Evolutionary conservation across 2,329 filamentous ascomycete species (phyloP), one percentile per base, ranked within the genome.

Genomic region (Thelonectria rubi): DNA sequence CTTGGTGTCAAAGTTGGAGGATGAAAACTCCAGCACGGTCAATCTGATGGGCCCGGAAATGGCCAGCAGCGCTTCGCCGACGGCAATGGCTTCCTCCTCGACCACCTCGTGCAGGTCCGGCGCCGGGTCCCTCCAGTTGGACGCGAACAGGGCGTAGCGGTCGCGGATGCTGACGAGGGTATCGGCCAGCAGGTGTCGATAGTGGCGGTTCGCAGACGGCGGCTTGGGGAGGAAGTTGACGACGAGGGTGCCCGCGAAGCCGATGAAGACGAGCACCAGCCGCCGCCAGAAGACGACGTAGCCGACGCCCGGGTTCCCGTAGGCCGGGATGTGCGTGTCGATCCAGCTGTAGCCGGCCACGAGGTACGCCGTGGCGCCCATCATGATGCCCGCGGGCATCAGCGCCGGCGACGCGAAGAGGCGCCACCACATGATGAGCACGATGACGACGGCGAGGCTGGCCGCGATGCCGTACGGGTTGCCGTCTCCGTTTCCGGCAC

Each of bases 341-440:
- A 68, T 62, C 65, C 65, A 68, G 18, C 66, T 68, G 26, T 68
- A 68, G 2, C 64, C 64, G 2, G 58, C 43, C 1, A 68, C 66
- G 52, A 68, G 63, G 21, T 59, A 68, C 46, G 65, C 67, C 3
- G 66, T 68, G 2, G 55, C 64, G 8, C 63, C 65, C 30, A 68
- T 65, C 66, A 68, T 66, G 14, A 68, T 64, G 8, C 63, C 51
- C 1, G 63, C 65, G 11, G 58, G 43, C 58, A 68, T 60, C 17
- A 66, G 59, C 1, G 67, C 60, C 2, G 66, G 65, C 2, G 65
- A 55, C 17, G 63, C 51, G 24, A 68, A 68, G 6, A 68, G 46
- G 12, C 65, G 54, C 66, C 66, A 68, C 58, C 65, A 68, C 66
- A 68, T 68, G 55, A 68, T 65, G 5, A 58, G 17, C 0, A 68